Percentiles rank a stretch among this genome's conserved stretches.
Evolutionary conservation across 225 moss, liverwort and hornwort genomes (phyloP).

Genomic region (Polytrichum commune): DNA sequence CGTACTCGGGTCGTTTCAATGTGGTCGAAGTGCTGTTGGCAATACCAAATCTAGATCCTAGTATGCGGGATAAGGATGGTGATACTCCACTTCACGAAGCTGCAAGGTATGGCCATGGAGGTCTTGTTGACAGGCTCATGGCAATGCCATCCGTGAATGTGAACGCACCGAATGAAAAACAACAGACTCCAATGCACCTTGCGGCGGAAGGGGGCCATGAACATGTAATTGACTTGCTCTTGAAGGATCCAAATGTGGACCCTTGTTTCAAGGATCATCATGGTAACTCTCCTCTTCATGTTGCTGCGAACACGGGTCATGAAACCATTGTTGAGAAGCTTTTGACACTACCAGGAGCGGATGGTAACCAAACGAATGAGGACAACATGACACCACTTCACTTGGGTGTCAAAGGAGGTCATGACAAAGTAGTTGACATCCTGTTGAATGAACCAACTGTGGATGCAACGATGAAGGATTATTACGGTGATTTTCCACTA

Average conservation of each 20-base stretch:
- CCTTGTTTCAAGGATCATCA: background rate
- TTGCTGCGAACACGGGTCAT: background rate
- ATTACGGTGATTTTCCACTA: background rate
- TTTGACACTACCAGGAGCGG: background rate
- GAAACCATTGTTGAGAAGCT: background rate
- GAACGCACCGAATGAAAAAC: background rate
- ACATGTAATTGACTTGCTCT: background rate
- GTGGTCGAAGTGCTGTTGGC: background rate
- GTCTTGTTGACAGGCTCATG: background rate
- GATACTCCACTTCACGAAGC: conserved; percentile 1
- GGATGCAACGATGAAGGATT: background rate
- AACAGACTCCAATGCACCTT: background rate
- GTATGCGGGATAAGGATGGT: background rate
- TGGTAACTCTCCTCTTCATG: conserved; percentile 2
- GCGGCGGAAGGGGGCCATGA: background rate
- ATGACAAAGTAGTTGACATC: background rate
- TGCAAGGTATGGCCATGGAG: background rate
- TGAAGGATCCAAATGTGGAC: background rate
- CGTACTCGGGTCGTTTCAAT: background rate
- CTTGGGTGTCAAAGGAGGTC: background rate
- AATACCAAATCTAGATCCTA: background rate
- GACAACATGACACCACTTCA: background rate
- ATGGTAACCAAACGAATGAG: background rate
- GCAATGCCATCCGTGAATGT: background rate
- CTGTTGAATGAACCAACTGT: background rate